Percentiles rank a stretch among this genome's conserved stretches.
Conservation (phyloP, 2,329 filamentous ascomycete species). For the Truncatella angustata region DNA sequence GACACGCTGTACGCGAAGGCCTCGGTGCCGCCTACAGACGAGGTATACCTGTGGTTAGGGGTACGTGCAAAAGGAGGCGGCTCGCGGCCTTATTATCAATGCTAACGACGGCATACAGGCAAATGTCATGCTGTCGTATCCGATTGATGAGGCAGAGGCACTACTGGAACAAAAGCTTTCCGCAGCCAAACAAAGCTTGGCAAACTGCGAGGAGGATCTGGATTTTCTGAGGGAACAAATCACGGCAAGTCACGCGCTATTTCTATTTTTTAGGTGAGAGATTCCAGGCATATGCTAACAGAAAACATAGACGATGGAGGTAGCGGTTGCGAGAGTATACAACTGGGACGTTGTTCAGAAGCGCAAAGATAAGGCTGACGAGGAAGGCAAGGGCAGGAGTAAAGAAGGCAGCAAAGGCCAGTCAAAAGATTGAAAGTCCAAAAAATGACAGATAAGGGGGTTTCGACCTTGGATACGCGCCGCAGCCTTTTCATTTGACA, state of each 20-base stretch:
- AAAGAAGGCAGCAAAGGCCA: constrained; percentile 38
- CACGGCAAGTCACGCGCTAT: too few species aligned
- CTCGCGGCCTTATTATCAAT: background rate
- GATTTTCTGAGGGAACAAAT: constrained; percentile 97
- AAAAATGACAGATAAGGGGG: too few species aligned
- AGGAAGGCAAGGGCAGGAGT: constrained; percentile 43
- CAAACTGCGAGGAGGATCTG: constrained; percentile 93
- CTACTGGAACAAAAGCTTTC: constrained; percentile 75
- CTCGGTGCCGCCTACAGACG: constrained; percentile 74
- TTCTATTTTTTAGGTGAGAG: too few species aligned
- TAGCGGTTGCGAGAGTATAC: constrained; percentile 94
- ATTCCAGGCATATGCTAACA: too few species aligned
- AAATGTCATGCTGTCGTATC: constrained; percentile 97
- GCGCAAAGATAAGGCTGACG: constrained; percentile 79
- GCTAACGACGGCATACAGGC: constrained; percentile 49
- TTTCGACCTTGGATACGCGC: too few species aligned
- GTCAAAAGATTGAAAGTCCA: constrained; percentile 15
- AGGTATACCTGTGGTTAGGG: constrained; percentile 97
- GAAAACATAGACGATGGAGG: constrained; percentile 96
- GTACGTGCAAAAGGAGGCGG: constrained; percentile 42
- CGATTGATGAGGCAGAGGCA: constrained; percentile 79
- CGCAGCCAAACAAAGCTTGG: constrained; percentile 74
- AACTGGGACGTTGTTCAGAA: constrained; percentile 99
- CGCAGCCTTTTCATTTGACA: too few species aligned
- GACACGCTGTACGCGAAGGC: constrained; percentile 94